A percentile compares a stretch with the other conserved stretches of the same genome.
phyloP scores from a whole-genome alignment of 1,284 basidiomycete species.

The Boletus mariae region DNA sequence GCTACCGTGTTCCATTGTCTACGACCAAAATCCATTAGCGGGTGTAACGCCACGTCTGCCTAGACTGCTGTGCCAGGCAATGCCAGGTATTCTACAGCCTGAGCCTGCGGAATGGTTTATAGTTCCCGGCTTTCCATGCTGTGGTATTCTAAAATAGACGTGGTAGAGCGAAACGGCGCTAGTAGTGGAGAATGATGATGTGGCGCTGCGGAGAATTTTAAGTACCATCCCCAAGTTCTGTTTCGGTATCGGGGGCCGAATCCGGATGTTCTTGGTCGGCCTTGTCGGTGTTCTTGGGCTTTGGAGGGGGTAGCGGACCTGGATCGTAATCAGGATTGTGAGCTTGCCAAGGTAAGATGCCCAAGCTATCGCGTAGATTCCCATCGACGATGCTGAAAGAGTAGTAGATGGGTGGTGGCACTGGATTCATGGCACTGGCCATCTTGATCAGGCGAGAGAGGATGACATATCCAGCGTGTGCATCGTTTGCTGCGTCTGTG shows the following conservation, averaged over 20 bases:
- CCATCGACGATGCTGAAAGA: constrained; percentile 54
- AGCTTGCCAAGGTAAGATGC: constrained; percentile 44
- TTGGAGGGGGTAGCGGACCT: constrained; percentile 54
- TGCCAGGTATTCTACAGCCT: not conserved
- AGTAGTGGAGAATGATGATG: not conserved
- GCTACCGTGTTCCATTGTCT: not conserved
- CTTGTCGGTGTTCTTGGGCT: constrained; percentile 25
- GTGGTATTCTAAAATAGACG: not conserved
- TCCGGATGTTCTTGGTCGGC: not conserved
- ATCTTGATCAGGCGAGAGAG: constrained; percentile 44
- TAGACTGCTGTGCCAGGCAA: constrained; percentile 1
- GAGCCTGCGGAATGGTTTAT: not conserved
- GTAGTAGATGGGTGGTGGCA: constrained; percentile 47
- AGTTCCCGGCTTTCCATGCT: not conserved
- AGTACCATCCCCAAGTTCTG: not conserved
- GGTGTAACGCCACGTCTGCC: not conserved
- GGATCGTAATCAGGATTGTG: constrained; percentile 67
- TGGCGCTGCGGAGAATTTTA: not conserved
- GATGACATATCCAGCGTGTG: constrained; percentile 53
- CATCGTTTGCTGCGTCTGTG: constrained; percentile 71
- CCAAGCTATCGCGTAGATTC: constrained; percentile 38
- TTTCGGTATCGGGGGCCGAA: not conserved
- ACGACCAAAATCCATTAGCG: not conserved
- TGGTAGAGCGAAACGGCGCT: not conserved
- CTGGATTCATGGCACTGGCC: constrained; percentile 36